These are phyloP conservation scores for Candida ipomoeae DNA, from an alignment of 805 yeast genomes.

Conservation along the genomic window DNA sequence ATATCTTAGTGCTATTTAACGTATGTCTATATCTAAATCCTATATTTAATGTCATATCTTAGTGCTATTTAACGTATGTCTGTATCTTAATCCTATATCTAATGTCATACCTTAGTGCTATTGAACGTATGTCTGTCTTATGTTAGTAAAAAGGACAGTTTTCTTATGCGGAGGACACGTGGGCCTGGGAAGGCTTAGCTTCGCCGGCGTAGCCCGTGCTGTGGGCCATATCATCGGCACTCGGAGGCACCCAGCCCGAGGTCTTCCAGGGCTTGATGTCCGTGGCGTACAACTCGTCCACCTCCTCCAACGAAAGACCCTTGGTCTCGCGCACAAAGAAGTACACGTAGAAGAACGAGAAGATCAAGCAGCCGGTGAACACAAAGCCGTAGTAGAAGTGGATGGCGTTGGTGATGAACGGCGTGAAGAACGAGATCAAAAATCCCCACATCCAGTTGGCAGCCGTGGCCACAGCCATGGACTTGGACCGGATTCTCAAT, in stretches of 20 bases:
- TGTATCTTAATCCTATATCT: too few species aligned
- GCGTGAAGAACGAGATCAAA: conserved; percentile 61
- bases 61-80: too few species aligned
- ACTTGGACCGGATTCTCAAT: conserved; percentile 56
- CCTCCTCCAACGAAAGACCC: conserved; percentile 80
- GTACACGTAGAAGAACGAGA: conserved; percentile 64
- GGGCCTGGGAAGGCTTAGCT: conserved; percentile 23
- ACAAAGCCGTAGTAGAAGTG: conserved; percentile 68
- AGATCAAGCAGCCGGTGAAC: conserved; percentile 59
- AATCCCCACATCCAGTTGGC: conserved; percentile 66
- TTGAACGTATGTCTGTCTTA: neutral
- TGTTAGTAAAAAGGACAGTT: neutral
- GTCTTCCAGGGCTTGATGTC: conserved; percentile 40
- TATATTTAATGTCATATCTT: too few species aligned
- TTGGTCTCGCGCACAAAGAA: conserved; percentile 74
- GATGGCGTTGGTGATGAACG: conserved; percentile 56
- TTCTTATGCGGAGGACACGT: conserved; percentile 3
- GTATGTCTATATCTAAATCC: too few species aligned
- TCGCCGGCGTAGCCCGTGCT: conserved; percentile 36
- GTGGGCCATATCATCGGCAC: conserved; percentile 31
- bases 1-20: too few species aligned
- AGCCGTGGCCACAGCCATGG: conserved; percentile 62
- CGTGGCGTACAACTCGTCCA: conserved; percentile 60
- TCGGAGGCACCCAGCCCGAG: conserved; percentile 49
- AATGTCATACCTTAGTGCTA: neutral